Evolutionary conservation across 352 stramenopile species (phyloP).

Genomic region (Lagenidium giganteum): DNA sequence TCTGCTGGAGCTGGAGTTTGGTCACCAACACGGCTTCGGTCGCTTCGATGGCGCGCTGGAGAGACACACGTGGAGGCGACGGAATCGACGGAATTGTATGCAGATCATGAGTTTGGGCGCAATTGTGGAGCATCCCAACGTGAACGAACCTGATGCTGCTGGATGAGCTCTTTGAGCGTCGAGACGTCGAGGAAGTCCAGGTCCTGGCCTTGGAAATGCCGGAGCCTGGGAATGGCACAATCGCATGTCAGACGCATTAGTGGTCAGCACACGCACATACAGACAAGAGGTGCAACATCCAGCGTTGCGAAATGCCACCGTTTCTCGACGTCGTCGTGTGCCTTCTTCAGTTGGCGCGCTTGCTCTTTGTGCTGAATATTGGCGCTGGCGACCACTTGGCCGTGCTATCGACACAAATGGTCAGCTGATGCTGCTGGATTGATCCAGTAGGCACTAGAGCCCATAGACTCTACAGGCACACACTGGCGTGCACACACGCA

Average conservation of each 20-base stretch:
- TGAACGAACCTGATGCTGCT: constrained; percentile 42
- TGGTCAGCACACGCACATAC: not conserved
- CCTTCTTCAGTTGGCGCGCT: constrained; percentile 1
- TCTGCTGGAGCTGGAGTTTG: constrained; percentile 43
- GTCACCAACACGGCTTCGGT: constrained; percentile 48
- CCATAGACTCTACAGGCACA: too few species aligned
- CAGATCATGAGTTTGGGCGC: not conserved
- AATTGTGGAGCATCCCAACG: not conserved
- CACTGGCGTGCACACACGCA: too few species aligned
- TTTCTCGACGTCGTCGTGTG: constrained; percentile 12
- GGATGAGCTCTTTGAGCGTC: constrained; percentile 48
- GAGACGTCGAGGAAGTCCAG: constrained; percentile 30
- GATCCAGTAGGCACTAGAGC: too few species aligned
- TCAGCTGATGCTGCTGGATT: too few species aligned
- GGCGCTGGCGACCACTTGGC: too few species aligned
- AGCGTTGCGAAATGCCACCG: constrained; percentile 25
- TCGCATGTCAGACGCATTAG: too few species aligned
- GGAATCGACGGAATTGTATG: not conserved
- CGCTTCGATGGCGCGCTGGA: constrained; percentile 39
- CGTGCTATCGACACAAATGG: too few species aligned
- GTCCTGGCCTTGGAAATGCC: constrained; percentile 31
- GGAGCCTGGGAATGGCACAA: constrained; percentile 18
- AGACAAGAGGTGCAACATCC: constrained; percentile 1
- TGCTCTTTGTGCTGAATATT: not conserved
- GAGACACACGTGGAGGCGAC: not conserved